These are phyloP conservation scores for Halenospora varia DNA, from an alignment of 495 filamentous ascomycete species.

Conservation along the genomic window DNA sequence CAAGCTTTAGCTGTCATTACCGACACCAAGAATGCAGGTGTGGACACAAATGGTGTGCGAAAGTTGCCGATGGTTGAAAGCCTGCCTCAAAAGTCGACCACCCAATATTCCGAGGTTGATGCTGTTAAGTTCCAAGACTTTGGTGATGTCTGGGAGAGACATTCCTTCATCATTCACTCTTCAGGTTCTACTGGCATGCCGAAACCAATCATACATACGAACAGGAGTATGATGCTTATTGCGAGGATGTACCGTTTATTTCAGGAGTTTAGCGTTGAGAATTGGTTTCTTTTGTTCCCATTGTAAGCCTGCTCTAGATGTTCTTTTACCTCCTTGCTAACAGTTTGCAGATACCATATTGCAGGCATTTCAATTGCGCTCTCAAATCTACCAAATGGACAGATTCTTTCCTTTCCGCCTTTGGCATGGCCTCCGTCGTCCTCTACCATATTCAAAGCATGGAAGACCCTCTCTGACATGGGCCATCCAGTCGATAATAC, in stretches of 20 bases:
- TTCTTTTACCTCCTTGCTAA: neutral
- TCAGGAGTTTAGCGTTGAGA: constrained; percentile 20
- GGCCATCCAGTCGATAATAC: constrained; percentile 21
- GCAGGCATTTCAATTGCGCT: constrained; percentile 27
- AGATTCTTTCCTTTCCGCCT: constrained; percentile 23
- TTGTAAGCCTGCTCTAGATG: constrained; percentile 12
- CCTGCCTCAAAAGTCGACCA: neutral
- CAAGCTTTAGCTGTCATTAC: constrained; percentile 21
- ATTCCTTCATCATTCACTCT: constrained; percentile 27
- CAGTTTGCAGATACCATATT: constrained; percentile 20
- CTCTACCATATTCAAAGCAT: constrained; percentile 17
- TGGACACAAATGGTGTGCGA: constrained; percentile 16
- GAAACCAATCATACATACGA: constrained; percentile 27
- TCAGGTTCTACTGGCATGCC: constrained; percentile 28
- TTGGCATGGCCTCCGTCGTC: constrained; percentile 21
- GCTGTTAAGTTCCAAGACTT: constrained; percentile 23
- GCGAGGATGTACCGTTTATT: constrained; percentile 27
- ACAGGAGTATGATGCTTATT: constrained; percentile 28
- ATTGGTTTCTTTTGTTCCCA: constrained; percentile 28
- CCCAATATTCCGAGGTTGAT: constrained; percentile 9
- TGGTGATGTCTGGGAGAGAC: constrained; percentile 25
- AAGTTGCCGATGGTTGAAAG: constrained; percentile 17
- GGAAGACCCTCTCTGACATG: constrained; percentile 19
- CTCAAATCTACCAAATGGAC: constrained; percentile 24
- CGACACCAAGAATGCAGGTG: constrained; percentile 16